Percentiles rank a stretch among this genome's conserved stretches.
Evolutionary conservation across 2,329 filamentous ascomycete genomes (phyloP).

Genomic region (Monosporascus cannonballus): DNA sequence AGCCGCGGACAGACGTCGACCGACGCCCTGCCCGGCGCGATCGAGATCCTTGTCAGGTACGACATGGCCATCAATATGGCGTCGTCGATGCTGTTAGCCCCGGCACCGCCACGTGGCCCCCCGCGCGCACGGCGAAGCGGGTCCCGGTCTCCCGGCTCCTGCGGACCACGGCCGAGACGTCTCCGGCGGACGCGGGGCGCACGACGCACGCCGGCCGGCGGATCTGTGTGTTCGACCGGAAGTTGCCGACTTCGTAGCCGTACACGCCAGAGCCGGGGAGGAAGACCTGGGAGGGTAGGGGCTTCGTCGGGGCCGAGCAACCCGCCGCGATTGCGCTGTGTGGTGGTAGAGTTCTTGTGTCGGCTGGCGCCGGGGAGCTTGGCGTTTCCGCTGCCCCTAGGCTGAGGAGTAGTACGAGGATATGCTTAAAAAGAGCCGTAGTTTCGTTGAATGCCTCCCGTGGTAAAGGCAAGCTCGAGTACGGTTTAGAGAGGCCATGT

Average conservation of each 20-base stretch:
- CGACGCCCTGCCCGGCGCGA: constrained; percentile 25
- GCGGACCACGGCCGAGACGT: constrained; percentile 20
- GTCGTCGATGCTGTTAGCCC: constrained; percentile 3
- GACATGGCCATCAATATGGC: constrained; percentile 3
- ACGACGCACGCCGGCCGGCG: constrained; percentile 27
- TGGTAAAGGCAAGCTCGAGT: too few species aligned
- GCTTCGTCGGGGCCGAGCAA: constrained; percentile 1
- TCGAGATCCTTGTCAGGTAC: constrained; percentile 2
- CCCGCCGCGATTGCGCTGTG: not conserved
- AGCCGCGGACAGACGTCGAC: constrained; percentile 34
- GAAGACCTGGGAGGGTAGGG: constrained; percentile 17
- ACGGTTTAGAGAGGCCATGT: too few species aligned
- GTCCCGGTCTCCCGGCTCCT: constrained; percentile 15
- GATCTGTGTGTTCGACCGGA: constrained; percentile 30
- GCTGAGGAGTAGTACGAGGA: too few species aligned
- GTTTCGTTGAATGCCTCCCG: too few species aligned
- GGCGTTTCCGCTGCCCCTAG: too few species aligned
- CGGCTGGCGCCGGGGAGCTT: too few species aligned
- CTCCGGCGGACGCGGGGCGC: constrained; percentile 20
- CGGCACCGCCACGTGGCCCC: constrained; percentile 26
- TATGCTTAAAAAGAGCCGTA: too few species aligned
- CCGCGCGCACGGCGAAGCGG: constrained; percentile 26
- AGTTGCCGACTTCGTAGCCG: constrained; percentile 23
- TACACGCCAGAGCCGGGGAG: constrained; percentile 18
- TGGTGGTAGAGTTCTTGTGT: too few species aligned